phyloP scores from a whole-genome alignment of 176 grass and related monocot genomes.

The barley (Hordeum vulgare) region DNA sequence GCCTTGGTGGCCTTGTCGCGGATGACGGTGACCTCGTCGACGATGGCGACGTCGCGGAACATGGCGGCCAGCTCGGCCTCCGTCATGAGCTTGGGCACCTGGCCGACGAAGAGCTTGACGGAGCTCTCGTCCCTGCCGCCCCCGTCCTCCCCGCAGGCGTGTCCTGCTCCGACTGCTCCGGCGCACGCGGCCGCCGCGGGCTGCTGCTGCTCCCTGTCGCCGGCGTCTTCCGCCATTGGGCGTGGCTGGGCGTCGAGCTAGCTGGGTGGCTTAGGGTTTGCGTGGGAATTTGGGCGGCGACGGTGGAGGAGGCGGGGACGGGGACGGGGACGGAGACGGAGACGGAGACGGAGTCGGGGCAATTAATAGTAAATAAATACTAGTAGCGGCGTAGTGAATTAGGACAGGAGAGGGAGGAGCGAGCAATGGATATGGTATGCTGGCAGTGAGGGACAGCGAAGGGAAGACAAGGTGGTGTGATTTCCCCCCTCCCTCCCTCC shows the following conservation, averaged over 20 bases:
- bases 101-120: conserved; percentile 84
- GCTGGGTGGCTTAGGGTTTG: conserved; percentile 33
- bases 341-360: background rate
- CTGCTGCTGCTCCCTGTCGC: conserved; percentile 27
- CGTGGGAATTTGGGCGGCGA: conserved; percentile 13
- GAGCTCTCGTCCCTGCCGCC: conserved; percentile 44
- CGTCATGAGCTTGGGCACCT: conserved; percentile 69
- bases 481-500: background rate
- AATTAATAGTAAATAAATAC: conserved; percentile 40
- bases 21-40: conserved; percentile 95
- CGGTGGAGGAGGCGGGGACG: background rate
- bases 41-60: conserved; percentile 64
- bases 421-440: background rate
- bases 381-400: background rate
- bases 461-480: background rate
- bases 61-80: conserved; percentile 61
- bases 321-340: conserved; percentile 11
- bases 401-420: background rate
- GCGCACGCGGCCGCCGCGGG: background rate
- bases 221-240: conserved; percentile 50
- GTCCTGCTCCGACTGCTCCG: background rate
- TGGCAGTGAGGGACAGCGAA: background rate
- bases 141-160: background rate
- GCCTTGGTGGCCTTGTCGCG: conserved; percentile 78
- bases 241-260: background rate